phyloP scores from a whole-genome alignment of 2,329 filamentous ascomycete species.

The Colletotrichum aenigma region DNA sequence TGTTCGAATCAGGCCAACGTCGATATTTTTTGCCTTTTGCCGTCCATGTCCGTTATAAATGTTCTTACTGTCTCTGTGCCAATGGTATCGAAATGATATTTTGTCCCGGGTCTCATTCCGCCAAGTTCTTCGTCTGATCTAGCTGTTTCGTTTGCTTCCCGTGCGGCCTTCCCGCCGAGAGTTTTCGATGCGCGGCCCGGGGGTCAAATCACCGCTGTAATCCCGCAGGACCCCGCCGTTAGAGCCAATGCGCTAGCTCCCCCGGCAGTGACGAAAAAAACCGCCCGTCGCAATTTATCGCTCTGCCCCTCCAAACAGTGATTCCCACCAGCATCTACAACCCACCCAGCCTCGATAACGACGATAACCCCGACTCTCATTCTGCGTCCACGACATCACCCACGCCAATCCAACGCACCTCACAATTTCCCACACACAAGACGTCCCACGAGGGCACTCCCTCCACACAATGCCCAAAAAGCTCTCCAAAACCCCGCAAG shows the following conservation, averaged over 20 bases:
- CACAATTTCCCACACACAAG: rapidly evolving
- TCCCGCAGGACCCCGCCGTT: neutral
- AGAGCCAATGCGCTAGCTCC: neutral
- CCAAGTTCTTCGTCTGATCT: neutral
- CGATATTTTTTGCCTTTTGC: neutral
- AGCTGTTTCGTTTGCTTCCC: neutral
- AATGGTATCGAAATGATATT: neutral
- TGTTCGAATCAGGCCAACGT: slow-evolving; percentile 22
- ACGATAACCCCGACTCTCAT: neutral
- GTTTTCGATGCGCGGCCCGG: neutral
- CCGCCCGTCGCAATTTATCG: neutral
- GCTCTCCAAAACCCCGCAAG: slow-evolving; percentile 28
- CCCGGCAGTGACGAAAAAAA: neutral
- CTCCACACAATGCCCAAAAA: slow-evolving; percentile 33
- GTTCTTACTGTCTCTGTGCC: neutral
- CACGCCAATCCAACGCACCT: neutral
- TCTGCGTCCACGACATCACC: neutral
- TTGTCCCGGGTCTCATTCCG: neutral
- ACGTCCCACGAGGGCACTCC: neutral
- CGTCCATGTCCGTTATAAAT: too few species aligned
- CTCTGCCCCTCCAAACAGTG: neutral
- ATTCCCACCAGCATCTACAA: neutral
- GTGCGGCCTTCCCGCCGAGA: neutral
- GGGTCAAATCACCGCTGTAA: neutral
- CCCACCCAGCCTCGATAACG: neutral